Base-by-base conservation (phyloP, 108 stramenopile genomes). In the Aurantiochytrium sp. region DNA sequence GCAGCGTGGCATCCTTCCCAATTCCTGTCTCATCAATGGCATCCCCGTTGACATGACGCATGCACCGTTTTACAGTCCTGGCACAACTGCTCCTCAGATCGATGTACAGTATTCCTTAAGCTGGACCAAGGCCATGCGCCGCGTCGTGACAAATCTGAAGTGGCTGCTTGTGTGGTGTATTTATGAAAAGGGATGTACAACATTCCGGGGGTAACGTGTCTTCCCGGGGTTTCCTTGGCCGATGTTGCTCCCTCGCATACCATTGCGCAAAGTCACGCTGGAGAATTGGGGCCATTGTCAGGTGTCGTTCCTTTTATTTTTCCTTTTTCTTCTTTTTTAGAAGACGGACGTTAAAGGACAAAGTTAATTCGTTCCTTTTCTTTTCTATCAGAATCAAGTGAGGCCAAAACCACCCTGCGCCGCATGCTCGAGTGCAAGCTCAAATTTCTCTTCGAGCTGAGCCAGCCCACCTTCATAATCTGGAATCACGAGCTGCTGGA, bases 401-500 rank as follows among this genome's bases (percentile, higher is more conserved):
- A 69, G 89, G 5, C 87, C 90, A 14, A 92, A 87, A 4, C 91
- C 92, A 58, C 92, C 92, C 16, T 89, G 44, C n/a, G 87, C 89
- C 21, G 91, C 72, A 53, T 94, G 91, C 44, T 91, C 91, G 25
- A 94, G 87, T 21, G 93, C 93, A 57, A 72, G 55, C 19, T 88
- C 44, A 16, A 93, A 53, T 91, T 94, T 93, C 58, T 83, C 87
- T 21, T 88, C 87, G 60, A 93, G 60, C 60, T 72, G 72, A 14
- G 58, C 76, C 83, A 91, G 89, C 42, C 29, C 57, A 16, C 64
- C 42, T 87, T 90, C 88, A 72, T 92, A 93, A 59, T 91, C 90
- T 8, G 93, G 93, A 5, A 94, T 90, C 45, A 93, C 93, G 29
- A 94, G 91, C 59, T 93, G 92, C 59, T 93, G 91, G 91, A 94